These are phyloP conservation scores for Vitis rotundifolia DNA, from an alignment of 164 flowering plant genomes.

Conservation along the genomic window DNA sequence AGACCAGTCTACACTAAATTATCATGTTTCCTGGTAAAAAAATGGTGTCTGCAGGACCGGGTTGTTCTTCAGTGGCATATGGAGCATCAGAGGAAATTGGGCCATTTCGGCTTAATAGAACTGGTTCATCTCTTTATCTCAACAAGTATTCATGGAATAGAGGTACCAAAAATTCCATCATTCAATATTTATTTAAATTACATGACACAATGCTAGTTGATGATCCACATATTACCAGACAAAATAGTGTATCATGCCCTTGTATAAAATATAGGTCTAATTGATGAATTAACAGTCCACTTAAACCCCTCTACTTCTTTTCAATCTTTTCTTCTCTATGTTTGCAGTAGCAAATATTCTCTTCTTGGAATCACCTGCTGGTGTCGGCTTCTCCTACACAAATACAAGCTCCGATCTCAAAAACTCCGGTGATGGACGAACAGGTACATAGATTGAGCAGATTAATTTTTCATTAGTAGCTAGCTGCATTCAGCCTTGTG, in stretches of 20 bases:
- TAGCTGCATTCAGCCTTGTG: too few relatives aligned
- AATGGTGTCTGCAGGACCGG: slow-evolving; percentile 67
- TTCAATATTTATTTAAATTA: background rate
- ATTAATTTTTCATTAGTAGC: background rate
- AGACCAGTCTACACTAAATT: too few relatives aligned
- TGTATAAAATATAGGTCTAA: too few relatives aligned
- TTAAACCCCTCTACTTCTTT: too few relatives aligned
- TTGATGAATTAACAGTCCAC: too few relatives aligned
- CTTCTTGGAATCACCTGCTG: slow-evolving; percentile 92
- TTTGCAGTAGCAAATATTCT: slow-evolving; percentile 77
- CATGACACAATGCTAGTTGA: too few relatives aligned
- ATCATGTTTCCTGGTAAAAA: too few relatives aligned
- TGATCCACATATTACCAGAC: too few relatives aligned
- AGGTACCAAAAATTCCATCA: slow-evolving; percentile 38
- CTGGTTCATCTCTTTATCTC: slow-evolving; percentile 65
- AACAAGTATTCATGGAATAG: slow-evolving; percentile 81
- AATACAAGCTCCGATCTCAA: slow-evolving; percentile 67
- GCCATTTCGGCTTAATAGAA: slow-evolving; percentile 72
- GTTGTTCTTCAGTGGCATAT: slow-evolving; percentile 91
- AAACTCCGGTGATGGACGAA: slow-evolving; percentile 70
- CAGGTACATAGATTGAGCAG: slow-evolving; percentile 34
- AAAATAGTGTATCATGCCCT: too few relatives aligned
- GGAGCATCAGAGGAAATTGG: slow-evolving; percentile 96
- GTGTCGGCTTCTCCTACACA: slow-evolving; percentile 89
- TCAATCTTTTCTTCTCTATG: background rate